Evolutionary conservation across 768 basidiomycete species (phyloP).

Genomic region (Naganishia antarctica): DNA sequence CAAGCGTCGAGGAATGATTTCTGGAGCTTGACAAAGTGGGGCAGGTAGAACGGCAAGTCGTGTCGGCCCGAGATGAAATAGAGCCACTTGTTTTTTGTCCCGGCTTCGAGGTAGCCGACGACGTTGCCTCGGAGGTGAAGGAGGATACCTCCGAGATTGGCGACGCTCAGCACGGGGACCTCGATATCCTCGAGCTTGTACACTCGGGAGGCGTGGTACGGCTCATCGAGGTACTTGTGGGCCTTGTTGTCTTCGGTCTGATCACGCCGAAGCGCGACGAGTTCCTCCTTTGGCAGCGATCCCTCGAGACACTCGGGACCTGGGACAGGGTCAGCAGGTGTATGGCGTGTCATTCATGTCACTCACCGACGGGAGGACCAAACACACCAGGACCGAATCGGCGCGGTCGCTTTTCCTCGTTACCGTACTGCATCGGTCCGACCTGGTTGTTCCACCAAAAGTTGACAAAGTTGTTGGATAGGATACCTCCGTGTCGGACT

Average conservation of each 20-base stretch:
- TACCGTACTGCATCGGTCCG: conserved; percentile 32
- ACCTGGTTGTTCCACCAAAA: conserved; percentile 37
- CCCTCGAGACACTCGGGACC: conserved; percentile 35
- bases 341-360: background rate
- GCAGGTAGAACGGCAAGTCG: conserved; percentile 40
- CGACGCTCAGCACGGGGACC: conserved; percentile 36
- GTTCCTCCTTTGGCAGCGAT: conserved; percentile 28
- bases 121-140: conserved; percentile 41
- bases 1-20: conserved; percentile 37
- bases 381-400: conserved; percentile 27
- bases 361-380: conserved; percentile 16
- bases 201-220: conserved; percentile 30
- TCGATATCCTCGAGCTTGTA: conserved; percentile 38
- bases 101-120: conserved; percentile 37
- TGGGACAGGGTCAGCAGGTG: background rate
- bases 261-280: conserved; percentile 30
- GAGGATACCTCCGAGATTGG: conserved; percentile 38
- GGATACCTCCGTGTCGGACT: conserved; percentile 35
- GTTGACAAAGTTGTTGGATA: conserved; percentile 30
- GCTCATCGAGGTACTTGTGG: conserved; percentile 35
- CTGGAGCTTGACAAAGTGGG: conserved; percentile 36
- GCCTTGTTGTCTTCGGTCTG: conserved; percentile 34
- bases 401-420: conserved; percentile 13
- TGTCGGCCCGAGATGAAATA: conserved; percentile 40
- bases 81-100: conserved; percentile 40